Base-by-base conservation (phyloP, 2,329 filamentous ascomycete species). In the Ophiosphaerella narmari region DNA sequence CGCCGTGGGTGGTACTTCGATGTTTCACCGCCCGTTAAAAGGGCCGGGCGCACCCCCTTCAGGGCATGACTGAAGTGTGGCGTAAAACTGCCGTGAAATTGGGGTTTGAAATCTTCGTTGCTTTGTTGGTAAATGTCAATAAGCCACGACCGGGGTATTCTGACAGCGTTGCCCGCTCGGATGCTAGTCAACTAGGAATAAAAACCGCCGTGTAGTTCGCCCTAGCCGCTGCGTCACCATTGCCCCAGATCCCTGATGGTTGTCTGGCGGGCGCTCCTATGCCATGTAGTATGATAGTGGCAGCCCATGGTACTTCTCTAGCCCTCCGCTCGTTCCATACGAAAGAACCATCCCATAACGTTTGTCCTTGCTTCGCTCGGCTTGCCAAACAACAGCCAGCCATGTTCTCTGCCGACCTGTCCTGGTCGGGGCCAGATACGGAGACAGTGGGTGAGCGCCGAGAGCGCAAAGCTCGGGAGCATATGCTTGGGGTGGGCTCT, bases 391-490 rank as follows among this genome's bases (percentile, higher is more conserved):
- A 42, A 33, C 48, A 29, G 52, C 51, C 47, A 38, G 65, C 24
- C 31, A 75, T 75, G 73, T 75, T 75, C 46, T 52, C 68, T 39
- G 71, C 72, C 42, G 73, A 75, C 55, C 55, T 75, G 18, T 70
- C 70, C 16, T 74, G 73, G 73, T 61, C 53, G 5, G 65, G 69
- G 43, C 57, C 61, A 23, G 57, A 52, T 33, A 60, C 60, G n/a
- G 72, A 74, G 54, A 72, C 62, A 38, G 67, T 75, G 35, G 73
- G 73, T n/a, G 57, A 72, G 50, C 66, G 70, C 8, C 65, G 59
- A 48, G 67, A 74, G 49, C 62, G 73, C 35, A 72, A 66, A 40
- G 63, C 64, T 23, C 60, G 55, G 46, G 60, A 71, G 48, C 57
- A 55, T n/a, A 51, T 63, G 16, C 26, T 29, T 29, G 26, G 26